phyloP scores from a whole-genome alignment of 768 basidiomycete species.

The Cubamyces lactineus region DNA sequence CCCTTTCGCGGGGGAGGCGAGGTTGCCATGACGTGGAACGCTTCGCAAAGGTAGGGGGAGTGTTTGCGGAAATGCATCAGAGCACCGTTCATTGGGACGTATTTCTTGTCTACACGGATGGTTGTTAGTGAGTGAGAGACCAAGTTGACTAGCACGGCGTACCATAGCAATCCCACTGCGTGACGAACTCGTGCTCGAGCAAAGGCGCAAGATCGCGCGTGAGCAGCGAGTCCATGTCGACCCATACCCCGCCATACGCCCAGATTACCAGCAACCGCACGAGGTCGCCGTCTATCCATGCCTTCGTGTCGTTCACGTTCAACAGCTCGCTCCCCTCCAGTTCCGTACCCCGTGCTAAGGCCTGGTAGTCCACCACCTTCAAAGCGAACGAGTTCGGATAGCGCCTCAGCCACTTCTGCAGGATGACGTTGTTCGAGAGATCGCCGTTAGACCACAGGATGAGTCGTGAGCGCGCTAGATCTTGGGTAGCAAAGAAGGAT shows the following conservation, averaged over 20 bases:
- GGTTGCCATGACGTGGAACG: constrained; percentile 87
- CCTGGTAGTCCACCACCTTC: constrained; percentile 64
- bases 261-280: constrained; percentile 87
- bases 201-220: constrained; percentile 87
- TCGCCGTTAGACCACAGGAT: constrained; percentile 94
- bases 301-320: constrained; percentile 68
- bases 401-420: constrained; percentile 58
- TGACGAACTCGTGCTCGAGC: constrained; percentile 94
- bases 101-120: constrained; percentile 62
- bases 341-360: constrained; percentile 74
- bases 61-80: constrained; percentile 90
- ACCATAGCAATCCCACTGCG: constrained; percentile 99
- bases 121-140: constrained; percentile 36
- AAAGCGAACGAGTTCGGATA: constrained; percentile 78
- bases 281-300: constrained; percentile 95
- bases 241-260: constrained; percentile 92
- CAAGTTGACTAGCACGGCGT: constrained; percentile 28
- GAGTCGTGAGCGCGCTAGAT: constrained; percentile 60
- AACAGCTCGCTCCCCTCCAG: constrained; percentile 69
- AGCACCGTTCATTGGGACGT: constrained; percentile 87
- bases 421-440: constrained; percentile 54
- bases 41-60: constrained; percentile 97
- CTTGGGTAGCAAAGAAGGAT: constrained; percentile 93
- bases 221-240: constrained; percentile 96
- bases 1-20: constrained; percentile 72